Evolutionary conservation across 108 stramenopile genomes (phyloP), one percentile per base, ranked within the genome.

Genomic region (Nannochloropsis gaditana): DNA sequence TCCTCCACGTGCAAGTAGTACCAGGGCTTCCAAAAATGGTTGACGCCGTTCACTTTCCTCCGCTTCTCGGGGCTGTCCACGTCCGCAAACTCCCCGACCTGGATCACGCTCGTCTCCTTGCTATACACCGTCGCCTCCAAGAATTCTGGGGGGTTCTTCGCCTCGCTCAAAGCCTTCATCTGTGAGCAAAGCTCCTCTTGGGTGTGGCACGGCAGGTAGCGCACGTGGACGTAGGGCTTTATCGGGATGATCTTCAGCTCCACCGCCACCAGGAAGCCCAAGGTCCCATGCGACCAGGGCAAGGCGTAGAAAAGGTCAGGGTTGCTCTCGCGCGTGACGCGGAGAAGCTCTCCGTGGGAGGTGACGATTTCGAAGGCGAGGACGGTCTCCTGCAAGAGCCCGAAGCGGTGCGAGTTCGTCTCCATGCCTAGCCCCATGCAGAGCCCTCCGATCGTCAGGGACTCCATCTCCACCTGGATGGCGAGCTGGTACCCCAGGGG

Each of bases 251-350:
- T n/a, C 84, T 89, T 80, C 59, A 93, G 80, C 79, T 89, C 92
- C 17, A 84, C 92, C n/a, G 84, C 84, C 6, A 93, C 80, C 83
- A 93, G 91, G 42, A 93, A 90, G 5, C 89, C 93, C 42, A 93
- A 85, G 11, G 93, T 91, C 9, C 93, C 93, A 85, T 93, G 90
- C 8, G 89, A 90, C 92, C 92, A 93, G 10, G 93, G 93, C 42
- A 93, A 79, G 5, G 92, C 93, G 85, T 92, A 82, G 83, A 93
- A 93, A 44, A 93, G 81, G 21, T 93, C 93, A 3, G 90, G 79
- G 84, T 91, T 83, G 43, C 83, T 90, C 79, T 91, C 90, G 9
- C 84, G 59, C 11, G 90, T 92, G 41, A 83, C 90, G 44, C 47
- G 80, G 41, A 93, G 90, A 43, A 93, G 88, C 15, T 50, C 81